phyloP scores from a whole-genome alignment of 176 grass and related monocot genomes.

The Lolium multiflorum region DNA sequence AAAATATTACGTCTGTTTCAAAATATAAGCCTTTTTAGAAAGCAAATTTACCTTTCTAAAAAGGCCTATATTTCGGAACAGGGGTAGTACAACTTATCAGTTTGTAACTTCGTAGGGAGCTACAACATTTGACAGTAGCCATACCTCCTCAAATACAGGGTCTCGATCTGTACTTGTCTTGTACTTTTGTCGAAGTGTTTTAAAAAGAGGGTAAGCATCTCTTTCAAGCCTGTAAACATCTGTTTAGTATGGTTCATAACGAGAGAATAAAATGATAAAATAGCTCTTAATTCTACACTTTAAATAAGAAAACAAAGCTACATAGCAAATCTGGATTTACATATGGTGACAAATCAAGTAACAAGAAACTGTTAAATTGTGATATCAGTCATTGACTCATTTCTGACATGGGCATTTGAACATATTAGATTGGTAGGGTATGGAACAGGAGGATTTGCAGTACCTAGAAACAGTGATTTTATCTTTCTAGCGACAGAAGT shows the following conservation, averaged over 20 bases:
- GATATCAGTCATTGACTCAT: not conserved
- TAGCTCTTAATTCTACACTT: not conserved
- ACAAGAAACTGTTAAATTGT: slow-evolving; percentile 7
- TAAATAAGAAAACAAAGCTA: slow-evolving; percentile 35
- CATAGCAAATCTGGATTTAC: not conserved
- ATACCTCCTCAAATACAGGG: slow-evolving; percentile 89
- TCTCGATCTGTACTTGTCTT: slow-evolving; percentile 89
- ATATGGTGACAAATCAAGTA: slow-evolving; percentile 5
- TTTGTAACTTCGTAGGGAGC: not conserved
- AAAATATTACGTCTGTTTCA: no score
- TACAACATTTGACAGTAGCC: slow-evolving; percentile 1
- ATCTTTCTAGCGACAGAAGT: slow-evolving; percentile 21
- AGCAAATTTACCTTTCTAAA: no score
- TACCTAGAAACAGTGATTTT: not conserved
- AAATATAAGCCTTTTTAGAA: no score
- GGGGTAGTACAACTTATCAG: not conserved
- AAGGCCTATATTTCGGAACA: no score
- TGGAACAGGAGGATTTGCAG: slow-evolving; percentile 1
- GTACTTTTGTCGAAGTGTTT: slow-evolving; percentile 84
- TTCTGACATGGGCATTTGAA: not conserved
- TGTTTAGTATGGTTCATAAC: slow-evolving; percentile 39
- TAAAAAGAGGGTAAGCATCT: slow-evolving; percentile 95
- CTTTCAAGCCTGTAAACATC: slow-evolving; percentile 82
- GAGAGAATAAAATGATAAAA: slow-evolving; percentile 40
- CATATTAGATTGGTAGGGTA: slow-evolving; percentile 11